These are phyloP conservation scores for Papiliotrema laurentii DNA, from an alignment of 1,284 basidiomycete species.

Conservation along the genomic window DNA sequence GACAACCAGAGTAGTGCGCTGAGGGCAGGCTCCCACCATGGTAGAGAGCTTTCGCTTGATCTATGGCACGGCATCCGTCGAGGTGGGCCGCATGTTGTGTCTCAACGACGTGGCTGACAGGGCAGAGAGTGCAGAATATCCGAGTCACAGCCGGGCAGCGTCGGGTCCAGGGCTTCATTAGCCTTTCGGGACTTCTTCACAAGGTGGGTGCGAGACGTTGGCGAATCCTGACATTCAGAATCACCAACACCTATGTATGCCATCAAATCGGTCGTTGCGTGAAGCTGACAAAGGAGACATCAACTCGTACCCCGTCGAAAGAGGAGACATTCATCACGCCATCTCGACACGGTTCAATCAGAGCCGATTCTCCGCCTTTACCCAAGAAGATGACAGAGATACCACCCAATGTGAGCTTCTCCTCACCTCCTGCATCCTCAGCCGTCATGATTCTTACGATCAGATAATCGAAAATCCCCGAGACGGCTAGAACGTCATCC, in stretches of 20 bases:
- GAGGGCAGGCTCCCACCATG: constrained; percentile 9
- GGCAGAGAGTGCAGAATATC: constrained; percentile 59
- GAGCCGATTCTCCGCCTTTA: constrained; percentile 27
- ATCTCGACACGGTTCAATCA: constrained; percentile 61
- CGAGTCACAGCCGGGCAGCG: constrained; percentile 54
- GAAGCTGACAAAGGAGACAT: constrained; percentile 57
- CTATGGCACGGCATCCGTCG: constrained; percentile 30
- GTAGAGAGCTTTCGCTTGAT: constrained; percentile 26
- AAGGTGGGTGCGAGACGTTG: constrained; percentile 55
- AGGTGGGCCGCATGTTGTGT: constrained; percentile 13
- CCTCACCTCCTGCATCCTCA: no score
- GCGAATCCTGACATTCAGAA: constrained; percentile 50
- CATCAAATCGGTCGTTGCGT: background rate
- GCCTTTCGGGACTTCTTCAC: constrained; percentile 65
- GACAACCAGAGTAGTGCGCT: no score
- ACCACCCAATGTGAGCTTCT: background rate
- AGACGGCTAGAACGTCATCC: constrained; percentile 66
- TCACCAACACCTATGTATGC: constrained; percentile 77
- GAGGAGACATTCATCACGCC: constrained; percentile 63
- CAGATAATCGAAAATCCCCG: constrained; percentile 58
- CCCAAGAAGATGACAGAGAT: constrained; percentile 3
- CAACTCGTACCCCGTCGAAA: constrained; percentile 68
- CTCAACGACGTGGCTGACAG: constrained; percentile 3
- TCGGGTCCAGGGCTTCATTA: constrained; percentile 71
- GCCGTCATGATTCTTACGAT: background rate